Percentiles rank a stretch among this genome's conserved stretches.
Conservation (phyloP, 768 basidiomycete species). For the Leccinellum luteum region DNA sequence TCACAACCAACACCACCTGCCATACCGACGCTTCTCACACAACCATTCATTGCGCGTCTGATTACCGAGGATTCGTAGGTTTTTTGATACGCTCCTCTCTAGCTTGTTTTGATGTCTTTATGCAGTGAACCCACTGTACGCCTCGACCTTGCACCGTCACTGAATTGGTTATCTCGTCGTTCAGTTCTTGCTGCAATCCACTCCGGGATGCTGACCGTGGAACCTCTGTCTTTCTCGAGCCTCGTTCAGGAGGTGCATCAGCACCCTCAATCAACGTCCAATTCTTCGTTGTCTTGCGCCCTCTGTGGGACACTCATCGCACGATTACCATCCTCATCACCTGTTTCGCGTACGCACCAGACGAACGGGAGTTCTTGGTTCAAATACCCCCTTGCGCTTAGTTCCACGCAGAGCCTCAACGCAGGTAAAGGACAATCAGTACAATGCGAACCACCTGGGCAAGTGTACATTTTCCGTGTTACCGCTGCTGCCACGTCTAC, state of each 20-base stretch:
- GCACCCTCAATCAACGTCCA: constrained; percentile 43
- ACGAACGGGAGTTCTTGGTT: constrained; percentile 58
- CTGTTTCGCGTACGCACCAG: constrained; percentile 33
- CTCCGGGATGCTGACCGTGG: constrained; percentile 81
- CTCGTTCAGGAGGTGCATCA: constrained; percentile 55
- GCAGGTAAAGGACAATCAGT: constrained; percentile 33
- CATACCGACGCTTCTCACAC: constrained; percentile 69
- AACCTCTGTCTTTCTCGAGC: constrained; percentile 68
- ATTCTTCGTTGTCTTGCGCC: constrained; percentile 61
- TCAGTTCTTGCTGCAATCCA: constrained; percentile 84
- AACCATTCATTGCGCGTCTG: constrained; percentile 77
- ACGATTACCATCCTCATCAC: constrained; percentile 40
- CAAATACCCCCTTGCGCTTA: constrained; percentile 47
- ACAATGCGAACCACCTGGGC: constrained; percentile 33
- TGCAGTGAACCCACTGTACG: constrained; percentile 83
- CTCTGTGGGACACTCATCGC: constrained; percentile 63
- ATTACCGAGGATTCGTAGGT: constrained; percentile 84
- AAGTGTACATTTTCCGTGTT: constrained; percentile 71
- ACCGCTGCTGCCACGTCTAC: constrained; percentile 28
- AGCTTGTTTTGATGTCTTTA: constrained; percentile 7
- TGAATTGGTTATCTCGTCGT: constrained; percentile 92
- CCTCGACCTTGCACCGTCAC: constrained; percentile 88
- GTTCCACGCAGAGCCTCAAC: constrained; percentile 23
- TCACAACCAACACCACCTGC: constrained; percentile 58
- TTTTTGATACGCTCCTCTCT: background rate